phyloP scores from a whole-genome alignment of 2,329 filamentous ascomycete genomes.

The Colletotrichum noveboracense region DNA sequence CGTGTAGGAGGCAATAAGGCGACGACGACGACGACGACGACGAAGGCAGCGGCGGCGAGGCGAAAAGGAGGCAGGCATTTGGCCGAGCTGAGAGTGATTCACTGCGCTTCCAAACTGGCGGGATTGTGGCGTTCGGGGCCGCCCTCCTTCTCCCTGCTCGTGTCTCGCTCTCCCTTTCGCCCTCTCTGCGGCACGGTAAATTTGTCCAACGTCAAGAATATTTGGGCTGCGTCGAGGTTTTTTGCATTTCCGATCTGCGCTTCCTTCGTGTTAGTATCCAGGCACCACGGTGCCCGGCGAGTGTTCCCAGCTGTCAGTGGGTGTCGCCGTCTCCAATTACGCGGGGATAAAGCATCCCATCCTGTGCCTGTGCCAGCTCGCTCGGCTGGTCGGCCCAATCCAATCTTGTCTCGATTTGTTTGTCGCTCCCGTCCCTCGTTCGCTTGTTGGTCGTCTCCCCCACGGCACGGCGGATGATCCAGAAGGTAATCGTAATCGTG shows the following conservation, averaged over 20 bases:
- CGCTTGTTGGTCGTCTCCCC: background rate
- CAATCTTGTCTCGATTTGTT: background rate
- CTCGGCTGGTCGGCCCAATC: background rate
- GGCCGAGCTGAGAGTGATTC: background rate
- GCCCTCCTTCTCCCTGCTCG: background rate
- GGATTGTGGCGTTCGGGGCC: constrained; percentile 6
- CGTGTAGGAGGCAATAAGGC: background rate
- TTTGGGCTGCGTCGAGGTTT: background rate
- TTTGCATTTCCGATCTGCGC: background rate
- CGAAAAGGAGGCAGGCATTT: background rate
- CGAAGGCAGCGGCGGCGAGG: background rate
- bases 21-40: background rate
- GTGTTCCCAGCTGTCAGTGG: background rate
- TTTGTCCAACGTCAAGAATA: background rate
- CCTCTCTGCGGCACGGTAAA: background rate
- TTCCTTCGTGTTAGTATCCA: background rate
- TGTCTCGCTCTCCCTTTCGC: background rate
- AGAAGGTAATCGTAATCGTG: background rate
- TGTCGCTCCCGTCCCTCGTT: background rate
- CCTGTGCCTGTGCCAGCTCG: background rate
- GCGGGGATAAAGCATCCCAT: background rate
- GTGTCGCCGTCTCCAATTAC: background rate
- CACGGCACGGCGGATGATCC: background rate
- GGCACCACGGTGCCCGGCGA: background rate
- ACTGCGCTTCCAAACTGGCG: background rate